Evolutionary conservation across 768 basidiomycete species (phyloP).

Genomic region (Xerocomellus amylosporus): DNA sequence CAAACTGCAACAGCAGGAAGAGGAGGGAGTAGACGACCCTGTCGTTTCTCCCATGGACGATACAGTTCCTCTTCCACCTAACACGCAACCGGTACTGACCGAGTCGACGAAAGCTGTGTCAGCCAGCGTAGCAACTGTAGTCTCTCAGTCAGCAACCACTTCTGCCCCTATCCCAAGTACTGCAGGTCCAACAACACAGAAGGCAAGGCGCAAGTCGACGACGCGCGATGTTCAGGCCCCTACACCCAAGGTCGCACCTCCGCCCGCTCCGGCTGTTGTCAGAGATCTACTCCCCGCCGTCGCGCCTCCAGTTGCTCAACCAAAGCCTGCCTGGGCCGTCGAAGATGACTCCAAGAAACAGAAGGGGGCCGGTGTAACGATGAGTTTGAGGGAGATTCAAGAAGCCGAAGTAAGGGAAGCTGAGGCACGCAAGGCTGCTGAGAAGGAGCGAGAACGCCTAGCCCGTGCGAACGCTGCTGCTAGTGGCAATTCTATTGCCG

Average conservation of each 20-base stretch:
- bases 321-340: conserved; percentile 63
- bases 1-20: conserved; percentile 45
- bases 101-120: conserved; percentile 11
- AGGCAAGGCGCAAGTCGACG: conserved; percentile 28
- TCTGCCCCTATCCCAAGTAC: conserved; percentile 12
- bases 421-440: conserved; percentile 71
- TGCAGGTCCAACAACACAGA: conserved; percentile 23
- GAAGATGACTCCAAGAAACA: conserved; percentile 67
- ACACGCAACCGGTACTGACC: conserved; percentile 12
- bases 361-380: conserved; percentile 41
- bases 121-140: neutral
- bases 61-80: conserved; percentile 14
- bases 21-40: conserved; percentile 15
- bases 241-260: conserved; percentile 15
- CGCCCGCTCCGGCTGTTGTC: conserved; percentile 1
- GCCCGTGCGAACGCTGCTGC: conserved; percentile 44
- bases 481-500: conserved; percentile 36
- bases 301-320: conserved; percentile 20
- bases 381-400: conserved; percentile 91
- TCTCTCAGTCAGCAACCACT: conserved; percentile 8
- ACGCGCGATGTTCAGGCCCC: conserved; percentile 25
- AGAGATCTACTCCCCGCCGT: conserved; percentile 28
- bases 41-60: conserved; percentile 20
- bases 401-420: conserved; percentile 83
- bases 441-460: conserved; percentile 66